phyloP scores from a whole-genome alignment of 1,284 basidiomycete species.

The Irpex sp. region DNA sequence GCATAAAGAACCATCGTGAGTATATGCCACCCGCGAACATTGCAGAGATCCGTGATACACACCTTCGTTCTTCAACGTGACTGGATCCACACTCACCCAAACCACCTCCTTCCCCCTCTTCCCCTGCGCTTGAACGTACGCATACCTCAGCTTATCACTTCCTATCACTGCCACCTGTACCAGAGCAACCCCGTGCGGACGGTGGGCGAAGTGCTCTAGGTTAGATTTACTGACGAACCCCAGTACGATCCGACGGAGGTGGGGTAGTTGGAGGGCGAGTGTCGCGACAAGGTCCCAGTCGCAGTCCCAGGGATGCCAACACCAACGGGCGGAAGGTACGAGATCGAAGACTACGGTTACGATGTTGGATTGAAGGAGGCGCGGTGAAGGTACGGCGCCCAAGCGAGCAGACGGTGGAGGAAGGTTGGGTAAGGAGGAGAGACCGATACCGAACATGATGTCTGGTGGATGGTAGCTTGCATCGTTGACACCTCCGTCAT shows the following conservation, averaged over 20 bases:
- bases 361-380: background rate
- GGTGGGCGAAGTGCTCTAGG: background rate
- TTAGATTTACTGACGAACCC: background rate
- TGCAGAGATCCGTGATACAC: background rate
- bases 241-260: background rate
- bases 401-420: background rate
- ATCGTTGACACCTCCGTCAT: background rate
- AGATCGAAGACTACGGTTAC: background rate
- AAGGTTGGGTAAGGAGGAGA: background rate
- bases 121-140: background rate
- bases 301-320: slow-evolving; percentile 1
- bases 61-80: background rate
- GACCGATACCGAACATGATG: background rate
- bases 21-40: background rate
- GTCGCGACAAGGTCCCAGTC: background rate
- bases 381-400: background rate
- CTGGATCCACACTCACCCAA: background rate
- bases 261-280: background rate
- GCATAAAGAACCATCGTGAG: background rate
- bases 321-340: background rate
- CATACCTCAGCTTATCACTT: background rate
- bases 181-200: background rate
- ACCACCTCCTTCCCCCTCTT: background rate
- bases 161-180: background rate
- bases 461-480: background rate